These are phyloP conservation scores for Monosiga brevicollis DNA, from an alignment of 78 protist genomes.

Conservation along the genomic window DNA sequence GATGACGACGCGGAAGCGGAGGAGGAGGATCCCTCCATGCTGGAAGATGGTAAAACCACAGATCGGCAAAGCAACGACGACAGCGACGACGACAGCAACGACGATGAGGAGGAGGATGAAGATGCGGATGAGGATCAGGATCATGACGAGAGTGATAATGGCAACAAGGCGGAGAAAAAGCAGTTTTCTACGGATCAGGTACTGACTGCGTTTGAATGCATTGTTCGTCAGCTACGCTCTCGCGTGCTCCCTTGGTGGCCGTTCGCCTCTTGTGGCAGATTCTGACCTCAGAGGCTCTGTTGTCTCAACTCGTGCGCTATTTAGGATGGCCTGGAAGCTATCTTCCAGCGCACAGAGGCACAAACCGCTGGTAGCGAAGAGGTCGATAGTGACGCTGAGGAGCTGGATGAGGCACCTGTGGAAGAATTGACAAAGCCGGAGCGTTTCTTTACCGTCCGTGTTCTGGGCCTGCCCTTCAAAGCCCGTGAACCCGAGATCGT, in stretches of 20 bases:
- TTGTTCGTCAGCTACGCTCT: too few species aligned
- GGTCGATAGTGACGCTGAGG: not conserved
- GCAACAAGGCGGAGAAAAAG: not conserved
- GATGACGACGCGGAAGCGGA: not conserved
- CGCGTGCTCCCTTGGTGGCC: not conserved
- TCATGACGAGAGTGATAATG: conserved; percentile 11
- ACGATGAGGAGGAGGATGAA: conserved; percentile 6
- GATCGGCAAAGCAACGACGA: not conserved
- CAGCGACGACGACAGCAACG: not conserved
- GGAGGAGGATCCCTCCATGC: not conserved
- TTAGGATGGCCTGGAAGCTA: too few species aligned
- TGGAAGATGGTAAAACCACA: not conserved
- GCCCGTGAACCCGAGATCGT: not conserved
- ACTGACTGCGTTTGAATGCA: not conserved
- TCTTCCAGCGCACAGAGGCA: not conserved
- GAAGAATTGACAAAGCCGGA: not conserved
- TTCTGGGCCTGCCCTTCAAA: not conserved
- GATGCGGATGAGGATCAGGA: not conserved
- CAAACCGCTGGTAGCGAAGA: not conserved
- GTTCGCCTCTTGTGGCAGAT: not conserved
- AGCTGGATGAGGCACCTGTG: conserved; percentile 14
- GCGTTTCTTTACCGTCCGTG: not conserved
- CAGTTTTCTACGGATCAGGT: not conserved
- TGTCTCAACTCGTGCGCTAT: too few species aligned
- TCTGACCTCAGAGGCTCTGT: too few species aligned